Evolutionary conservation across 2,329 filamentous ascomycete genomes (phyloP).

Genomic region (Sclerotinia trifoliorum): DNA sequence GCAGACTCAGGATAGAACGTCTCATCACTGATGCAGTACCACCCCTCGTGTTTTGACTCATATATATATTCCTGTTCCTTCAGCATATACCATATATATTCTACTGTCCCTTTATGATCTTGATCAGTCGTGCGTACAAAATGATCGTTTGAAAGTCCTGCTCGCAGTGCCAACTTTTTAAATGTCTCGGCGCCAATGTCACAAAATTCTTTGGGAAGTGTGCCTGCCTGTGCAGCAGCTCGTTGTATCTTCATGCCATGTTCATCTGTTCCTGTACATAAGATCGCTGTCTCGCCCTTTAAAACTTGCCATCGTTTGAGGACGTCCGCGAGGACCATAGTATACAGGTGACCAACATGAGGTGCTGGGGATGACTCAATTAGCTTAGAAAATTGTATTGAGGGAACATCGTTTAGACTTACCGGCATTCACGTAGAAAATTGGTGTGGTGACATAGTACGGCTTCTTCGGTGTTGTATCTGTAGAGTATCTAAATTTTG

Average conservation of each 20-base stretch:
- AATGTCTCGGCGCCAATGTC: conserved; percentile 81
- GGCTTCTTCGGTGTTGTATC: conserved; percentile 59
- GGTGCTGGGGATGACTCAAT: conserved; percentile 58
- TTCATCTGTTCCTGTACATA: conserved; percentile 93
- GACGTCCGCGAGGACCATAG: conserved; percentile 86
- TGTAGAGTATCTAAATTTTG: conserved; percentile 27
- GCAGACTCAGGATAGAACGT: conserved; percentile 83
- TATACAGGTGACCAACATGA: conserved; percentile 92
- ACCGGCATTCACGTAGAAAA: conserved; percentile 99
- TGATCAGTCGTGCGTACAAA: conserved; percentile 91
- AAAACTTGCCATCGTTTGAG: conserved; percentile 88
- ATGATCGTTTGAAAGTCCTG: conserved; percentile 72
- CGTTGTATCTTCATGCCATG: conserved; percentile 97
- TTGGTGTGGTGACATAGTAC: conserved; percentile 93
- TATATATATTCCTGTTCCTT: conserved; percentile 77
- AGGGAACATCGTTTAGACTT: conserved; percentile 27
- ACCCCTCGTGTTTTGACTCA: conserved; percentile 81
- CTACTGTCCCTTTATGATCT: conserved; percentile 78
- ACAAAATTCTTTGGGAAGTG: conserved; percentile 80
- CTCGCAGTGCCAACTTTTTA: conserved; percentile 66
- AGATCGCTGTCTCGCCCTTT: conserved; percentile 65
- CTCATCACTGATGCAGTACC: conserved; percentile 97
- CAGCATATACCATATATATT: conserved; percentile 84
- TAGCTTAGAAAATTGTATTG: conserved; percentile 24
- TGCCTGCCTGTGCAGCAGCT: conserved; percentile 69